Evolutionary conservation across 306 rosid genomes (phyloP).

Genomic region (Canavalia ensiformis): DNA sequence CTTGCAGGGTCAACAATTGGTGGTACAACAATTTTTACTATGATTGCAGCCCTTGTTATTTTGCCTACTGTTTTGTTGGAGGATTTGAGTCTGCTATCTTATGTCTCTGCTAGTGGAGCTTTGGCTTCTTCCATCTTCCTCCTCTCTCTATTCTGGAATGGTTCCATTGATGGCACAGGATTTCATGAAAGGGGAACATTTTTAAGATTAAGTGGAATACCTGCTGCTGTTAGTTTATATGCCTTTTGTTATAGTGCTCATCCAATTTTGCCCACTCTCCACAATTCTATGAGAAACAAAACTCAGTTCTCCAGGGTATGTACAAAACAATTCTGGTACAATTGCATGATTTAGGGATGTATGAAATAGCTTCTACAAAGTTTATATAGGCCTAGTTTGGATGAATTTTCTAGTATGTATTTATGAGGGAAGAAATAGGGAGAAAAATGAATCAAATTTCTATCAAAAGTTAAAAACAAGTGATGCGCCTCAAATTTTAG

Average conservation of each 20-base stretch:
- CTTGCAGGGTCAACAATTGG: slow-evolving; percentile 58
- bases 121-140: slow-evolving; percentile 74
- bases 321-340: background rate
- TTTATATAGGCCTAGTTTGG: no score
- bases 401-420: no score
- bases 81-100: slow-evolving; percentile 77
- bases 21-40: slow-evolving; percentile 60
- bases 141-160: slow-evolving; percentile 68
- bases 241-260: slow-evolving; percentile 88
- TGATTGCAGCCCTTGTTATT: slow-evolving; percentile 67
- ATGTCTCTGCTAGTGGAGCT: slow-evolving; percentile 83
- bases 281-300: slow-evolving; percentile 75
- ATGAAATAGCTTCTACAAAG: background rate
- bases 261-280: slow-evolving; percentile 82
- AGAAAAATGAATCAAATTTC: no score
- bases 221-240: slow-evolving; percentile 73
- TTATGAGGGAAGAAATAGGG: no score
- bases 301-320: slow-evolving; percentile 79
- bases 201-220: slow-evolving; percentile 65
- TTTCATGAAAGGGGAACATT: slow-evolving; percentile 66
- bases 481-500: no score
- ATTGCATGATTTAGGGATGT: background rate
- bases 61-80: slow-evolving; percentile 83
- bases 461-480: no score
- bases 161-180: slow-evolving; percentile 80